Percentiles rank a stretch among this genome's conserved stretches.
phyloP scores from a whole-genome alignment of 2,329 filamentous ascomycete species.

The Fusarium xylarioides region DNA sequence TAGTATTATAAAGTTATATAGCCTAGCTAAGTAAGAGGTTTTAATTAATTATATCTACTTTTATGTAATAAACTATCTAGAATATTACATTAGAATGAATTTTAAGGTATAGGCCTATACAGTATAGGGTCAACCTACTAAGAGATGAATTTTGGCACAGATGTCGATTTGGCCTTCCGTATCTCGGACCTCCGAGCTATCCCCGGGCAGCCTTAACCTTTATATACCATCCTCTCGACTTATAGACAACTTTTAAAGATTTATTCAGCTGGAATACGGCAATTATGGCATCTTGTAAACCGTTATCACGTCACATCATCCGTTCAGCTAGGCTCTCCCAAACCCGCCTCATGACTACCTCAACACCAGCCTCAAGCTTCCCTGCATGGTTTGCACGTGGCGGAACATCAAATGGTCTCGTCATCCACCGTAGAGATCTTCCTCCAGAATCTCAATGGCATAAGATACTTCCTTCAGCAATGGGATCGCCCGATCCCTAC shows the following conservation, averaged over 20 bases:
- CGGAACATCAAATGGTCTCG: slow-evolving; percentile 74
- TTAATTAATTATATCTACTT: no score
- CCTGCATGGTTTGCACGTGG: slow-evolving; percentile 62
- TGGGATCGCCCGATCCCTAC: slow-evolving; percentile 73
- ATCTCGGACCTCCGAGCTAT: slow-evolving; percentile 21
- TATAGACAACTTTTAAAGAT: background rate
- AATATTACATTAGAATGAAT: no score
- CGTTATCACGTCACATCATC: slow-evolving; percentile 1
- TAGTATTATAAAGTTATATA: no score
- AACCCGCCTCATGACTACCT: slow-evolving; percentile 10
- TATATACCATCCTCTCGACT: background rate
- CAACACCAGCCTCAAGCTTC: slow-evolving; percentile 43
- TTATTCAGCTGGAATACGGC: no score
- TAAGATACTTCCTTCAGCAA: slow-evolving; percentile 64
- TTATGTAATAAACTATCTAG: no score
- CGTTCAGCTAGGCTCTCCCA: background rate
- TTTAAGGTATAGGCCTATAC: no score
- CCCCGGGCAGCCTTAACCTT: background rate
- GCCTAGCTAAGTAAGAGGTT: no score
- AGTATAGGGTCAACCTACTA: no score
- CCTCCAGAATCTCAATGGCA: slow-evolving; percentile 50
- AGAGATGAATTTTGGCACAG: no score
- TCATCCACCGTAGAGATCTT: slow-evolving; percentile 53
- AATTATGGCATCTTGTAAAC: background rate
- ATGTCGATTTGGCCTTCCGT: no score